phyloP scores from a whole-genome alignment of 2,329 filamentous ascomycete species.

The Monilinia laxa region DNA sequence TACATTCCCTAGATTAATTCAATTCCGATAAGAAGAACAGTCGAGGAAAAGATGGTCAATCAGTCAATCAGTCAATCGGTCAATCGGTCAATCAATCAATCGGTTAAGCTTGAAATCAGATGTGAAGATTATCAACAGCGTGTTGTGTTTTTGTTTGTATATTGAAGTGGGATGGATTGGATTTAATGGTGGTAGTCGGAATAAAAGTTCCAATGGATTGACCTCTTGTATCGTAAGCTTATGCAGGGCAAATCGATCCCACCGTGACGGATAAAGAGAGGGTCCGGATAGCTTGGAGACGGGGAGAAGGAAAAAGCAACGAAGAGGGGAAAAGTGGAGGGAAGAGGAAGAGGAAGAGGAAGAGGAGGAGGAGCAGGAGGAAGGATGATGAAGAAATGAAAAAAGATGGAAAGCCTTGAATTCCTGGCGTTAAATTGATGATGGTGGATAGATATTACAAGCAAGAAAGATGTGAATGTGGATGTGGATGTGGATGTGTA shows the following conservation, averaged over 20 bases:
- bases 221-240: neutral
- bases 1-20: conserved; percentile 10
- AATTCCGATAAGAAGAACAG: too few relatives aligned
- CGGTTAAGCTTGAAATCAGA: too few relatives aligned
- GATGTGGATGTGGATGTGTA: neutral
- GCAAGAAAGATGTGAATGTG: neutral
- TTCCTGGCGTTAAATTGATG: conserved; percentile 12
- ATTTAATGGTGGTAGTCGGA: conserved; percentile 1
- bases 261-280: conserved; percentile 1
- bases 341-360: too few relatives aligned
- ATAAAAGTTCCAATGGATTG: neutral
- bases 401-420: neutral
- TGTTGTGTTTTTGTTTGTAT: neutral
- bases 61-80: too few relatives aligned
- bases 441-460: too few relatives aligned
- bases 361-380: too few relatives aligned
- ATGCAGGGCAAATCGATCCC: conserved; percentile 16
- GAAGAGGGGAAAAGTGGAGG: conserved; percentile 1
- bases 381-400: too few relatives aligned
- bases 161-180: neutral
- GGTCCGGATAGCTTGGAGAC: neutral
- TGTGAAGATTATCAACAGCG: neutral
- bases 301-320: too few relatives aligned
- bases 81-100: too few relatives aligned
- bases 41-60: too few relatives aligned